These are phyloP conservation scores for Incumbomyces delicatus DNA, from an alignment of 2,329 filamentous ascomycete genomes.

Conservation along the genomic window DNA sequence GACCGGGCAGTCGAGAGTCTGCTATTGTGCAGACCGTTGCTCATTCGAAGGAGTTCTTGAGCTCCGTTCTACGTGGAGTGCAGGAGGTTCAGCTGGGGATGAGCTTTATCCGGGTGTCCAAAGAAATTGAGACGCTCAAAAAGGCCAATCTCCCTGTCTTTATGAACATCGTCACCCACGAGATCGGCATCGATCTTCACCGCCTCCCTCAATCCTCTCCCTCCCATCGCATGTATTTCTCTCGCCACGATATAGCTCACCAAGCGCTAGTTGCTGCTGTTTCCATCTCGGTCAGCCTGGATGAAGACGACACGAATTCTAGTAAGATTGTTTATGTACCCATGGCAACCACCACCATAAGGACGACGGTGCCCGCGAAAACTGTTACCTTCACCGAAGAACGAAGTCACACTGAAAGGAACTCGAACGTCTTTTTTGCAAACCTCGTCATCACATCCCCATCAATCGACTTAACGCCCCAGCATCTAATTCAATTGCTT, in stretches of 20 bases:
- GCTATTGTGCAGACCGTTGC: slow-evolving; percentile 73
- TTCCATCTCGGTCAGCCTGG: slow-evolving; percentile 82
- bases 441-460: slow-evolving; percentile 95
- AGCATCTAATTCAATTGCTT: slow-evolving; percentile 76
- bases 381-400: slow-evolving; percentile 71
- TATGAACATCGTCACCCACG: slow-evolving; percentile 88
- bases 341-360: slow-evolving; percentile 92
- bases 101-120: slow-evolving; percentile 79
- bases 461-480: slow-evolving; percentile 83
- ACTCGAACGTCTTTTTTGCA: slow-evolving; percentile 91
- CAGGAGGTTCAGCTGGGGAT: slow-evolving; percentile 95
- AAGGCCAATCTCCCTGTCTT: slow-evolving; percentile 61
- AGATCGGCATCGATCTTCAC: slow-evolving; percentile 86
- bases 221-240: slow-evolving; percentile 97
- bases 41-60: slow-evolving; percentile 84
- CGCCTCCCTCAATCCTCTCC: slow-evolving; percentile 85
- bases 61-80: slow-evolving; percentile 80
- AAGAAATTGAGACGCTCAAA: slow-evolving; percentile 60
- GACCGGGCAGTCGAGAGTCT: slow-evolving; percentile 56
- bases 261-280: slow-evolving; percentile 87
- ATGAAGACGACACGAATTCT: slow-evolving; percentile 76
- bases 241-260: slow-evolving; percentile 82
- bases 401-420: slow-evolving; percentile 65
- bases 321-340: slow-evolving; percentile 87
- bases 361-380: slow-evolving; percentile 89